These are phyloP conservation scores for Alternaria novae-zelandiae DNA, from an alignment of 2,329 filamentous ascomycete species.

Conservation along the genomic window DNA sequence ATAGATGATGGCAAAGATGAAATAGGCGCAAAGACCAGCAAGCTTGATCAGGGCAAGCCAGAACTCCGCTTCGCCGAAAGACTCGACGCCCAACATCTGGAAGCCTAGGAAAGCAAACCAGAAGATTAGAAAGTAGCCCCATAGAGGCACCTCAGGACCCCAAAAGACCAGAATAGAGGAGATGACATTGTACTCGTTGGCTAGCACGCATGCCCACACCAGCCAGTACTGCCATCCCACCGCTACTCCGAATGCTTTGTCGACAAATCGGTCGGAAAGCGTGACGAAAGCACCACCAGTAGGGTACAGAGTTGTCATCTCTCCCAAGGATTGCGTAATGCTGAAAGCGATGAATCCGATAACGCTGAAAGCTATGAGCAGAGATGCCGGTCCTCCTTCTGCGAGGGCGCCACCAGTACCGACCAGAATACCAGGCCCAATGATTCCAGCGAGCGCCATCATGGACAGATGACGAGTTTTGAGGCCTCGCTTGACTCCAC, in stretches of 20 bases:
- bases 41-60: conserved; percentile 52
- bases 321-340: conserved; percentile 76
- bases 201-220: conserved; percentile 69
- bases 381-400: conserved; percentile 72
- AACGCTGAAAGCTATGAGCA: conserved; percentile 77
- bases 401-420: conserved; percentile 73
- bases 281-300: conserved; percentile 74
- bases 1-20: conserved; percentile 52
- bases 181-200: conserved; percentile 75
- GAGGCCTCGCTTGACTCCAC: conserved; percentile 72
- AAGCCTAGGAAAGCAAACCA: conserved; percentile 49
- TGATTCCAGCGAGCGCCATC: conserved; percentile 58
- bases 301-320: conserved; percentile 75
- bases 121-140: conserved; percentile 52
- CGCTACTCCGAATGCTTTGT: conserved; percentile 31
- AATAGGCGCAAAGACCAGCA: conserved; percentile 46
- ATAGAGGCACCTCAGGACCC: conserved; percentile 58
- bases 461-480: conserved; percentile 72
- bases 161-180: conserved; percentile 71
- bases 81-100: conserved; percentile 50
- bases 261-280: conserved; percentile 68
- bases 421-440: conserved; percentile 74
- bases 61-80: conserved; percentile 53
- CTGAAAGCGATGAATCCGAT: conserved; percentile 71
- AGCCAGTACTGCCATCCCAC: conserved; percentile 51